Conservation (phyloP, 1,139 yeast species). For the Blastobotrys persicus region DNA sequence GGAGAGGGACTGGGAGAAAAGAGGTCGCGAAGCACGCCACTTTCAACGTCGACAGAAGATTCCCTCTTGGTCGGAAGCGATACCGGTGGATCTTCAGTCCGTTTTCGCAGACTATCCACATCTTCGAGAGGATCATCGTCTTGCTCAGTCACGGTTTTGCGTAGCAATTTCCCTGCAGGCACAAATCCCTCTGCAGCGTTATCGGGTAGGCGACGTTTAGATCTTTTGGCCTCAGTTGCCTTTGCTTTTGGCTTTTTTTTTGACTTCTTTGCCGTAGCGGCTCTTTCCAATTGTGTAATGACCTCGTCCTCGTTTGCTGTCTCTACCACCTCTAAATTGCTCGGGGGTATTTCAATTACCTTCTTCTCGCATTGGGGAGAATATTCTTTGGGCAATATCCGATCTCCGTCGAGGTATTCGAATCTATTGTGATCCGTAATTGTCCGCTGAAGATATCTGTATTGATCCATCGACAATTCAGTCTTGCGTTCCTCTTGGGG, state of each 20-base stretch:
- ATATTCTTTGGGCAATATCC: constrained; percentile 61
- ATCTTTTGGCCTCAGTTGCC: constrained; percentile 18
- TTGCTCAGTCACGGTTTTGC: constrained; percentile 16
- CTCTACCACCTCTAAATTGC: constrained; percentile 55
- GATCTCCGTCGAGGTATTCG: constrained; percentile 43
- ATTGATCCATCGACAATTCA: constrained; percentile 82
- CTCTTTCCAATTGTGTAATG: constrained; percentile 37
- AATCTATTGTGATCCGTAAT: constrained; percentile 40
- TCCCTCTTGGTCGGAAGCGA: background rate
- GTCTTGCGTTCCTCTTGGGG: constrained; percentile 76
- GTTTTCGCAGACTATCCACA: background rate
- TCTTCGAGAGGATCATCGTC: constrained; percentile 6
- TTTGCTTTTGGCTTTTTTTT: constrained; percentile 9
- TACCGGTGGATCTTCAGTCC: background rate
- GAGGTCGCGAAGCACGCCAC: constrained; percentile 5
- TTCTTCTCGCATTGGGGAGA: constrained; percentile 57
- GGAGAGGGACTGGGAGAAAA: constrained; percentile 2
- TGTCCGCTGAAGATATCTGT: constrained; percentile 70
- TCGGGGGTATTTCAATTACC: constrained; percentile 65
- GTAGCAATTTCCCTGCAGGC: constrained; percentile 53
- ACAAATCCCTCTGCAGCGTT: constrained; percentile 69
- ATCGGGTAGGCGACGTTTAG: constrained; percentile 57
- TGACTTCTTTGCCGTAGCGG: constrained; percentile 8
- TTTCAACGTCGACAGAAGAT: background rate
- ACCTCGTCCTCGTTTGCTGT: constrained; percentile 68